A percentile compares a stretch with the other conserved stretches of the same genome.
These are phyloP conservation scores for Thymus mandschuricus DNA, from an alignment of 257 asterid genomes.

Conservation along the genomic window DNA sequence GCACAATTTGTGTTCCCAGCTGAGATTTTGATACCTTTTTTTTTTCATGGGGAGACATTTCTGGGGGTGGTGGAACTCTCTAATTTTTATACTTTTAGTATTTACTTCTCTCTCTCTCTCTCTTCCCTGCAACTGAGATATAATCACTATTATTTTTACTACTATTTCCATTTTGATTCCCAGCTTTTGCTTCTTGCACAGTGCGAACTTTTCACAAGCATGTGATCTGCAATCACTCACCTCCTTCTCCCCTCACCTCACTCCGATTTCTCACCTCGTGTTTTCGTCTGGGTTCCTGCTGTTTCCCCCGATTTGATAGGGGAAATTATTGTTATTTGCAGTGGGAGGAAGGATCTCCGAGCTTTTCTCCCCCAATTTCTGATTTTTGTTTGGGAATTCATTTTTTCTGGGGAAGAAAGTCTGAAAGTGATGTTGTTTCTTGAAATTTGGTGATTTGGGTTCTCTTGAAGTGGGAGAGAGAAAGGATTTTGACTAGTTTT, in stretches of 20 bases:
- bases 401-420: background rate
- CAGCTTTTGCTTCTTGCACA: slow-evolving; percentile 44
- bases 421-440: no score
- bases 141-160: slow-evolving; percentile 24
- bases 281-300: slow-evolving; percentile 39
- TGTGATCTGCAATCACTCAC: slow-evolving; percentile 52
- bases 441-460: background rate
- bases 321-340: slow-evolving; percentile 23
- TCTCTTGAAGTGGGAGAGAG: no score
- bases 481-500: background rate
- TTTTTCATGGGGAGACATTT: slow-evolving; percentile 41
- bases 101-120: slow-evolving; percentile 4
- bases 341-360: slow-evolving; percentile 27
- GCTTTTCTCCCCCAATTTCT: slow-evolving; percentile 15
- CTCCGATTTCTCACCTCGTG: slow-evolving; percentile 28
- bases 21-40: slow-evolving; percentile 39
- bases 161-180: slow-evolving; percentile 29
- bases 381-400: background rate
- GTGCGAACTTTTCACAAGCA: slow-evolving; percentile 37
- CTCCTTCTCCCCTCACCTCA: slow-evolving; percentile 9
- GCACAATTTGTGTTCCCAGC: slow-evolving; percentile 51
- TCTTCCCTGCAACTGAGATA: slow-evolving; percentile 29
- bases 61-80: slow-evolving; percentile 36
- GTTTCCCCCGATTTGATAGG: slow-evolving; percentile 26
- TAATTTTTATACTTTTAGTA: slow-evolving; percentile 9